Evolutionary conservation across 768 basidiomycete genomes (phyloP).

Genomic region (Tylopilus balloui): DNA sequence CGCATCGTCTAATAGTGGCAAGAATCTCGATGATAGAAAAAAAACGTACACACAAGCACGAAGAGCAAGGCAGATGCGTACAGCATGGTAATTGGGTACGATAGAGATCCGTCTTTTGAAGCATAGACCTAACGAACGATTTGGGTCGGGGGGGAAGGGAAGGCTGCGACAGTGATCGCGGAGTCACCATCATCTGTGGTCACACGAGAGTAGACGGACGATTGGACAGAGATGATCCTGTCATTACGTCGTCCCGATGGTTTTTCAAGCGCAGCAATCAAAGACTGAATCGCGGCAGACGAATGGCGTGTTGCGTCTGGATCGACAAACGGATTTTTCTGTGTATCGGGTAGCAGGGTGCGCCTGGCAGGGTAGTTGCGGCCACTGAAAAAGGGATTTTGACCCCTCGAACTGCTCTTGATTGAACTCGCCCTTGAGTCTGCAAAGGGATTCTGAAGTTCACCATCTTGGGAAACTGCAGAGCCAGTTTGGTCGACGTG

Average conservation of each 20-base stretch:
- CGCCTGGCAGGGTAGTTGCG: slow-evolving; percentile 32
- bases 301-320: slow-evolving; percentile 18
- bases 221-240: slow-evolving; percentile 57
- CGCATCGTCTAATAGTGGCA: slow-evolving; percentile 4
- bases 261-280: slow-evolving; percentile 62
- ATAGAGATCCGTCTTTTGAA: neutral
- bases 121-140: slow-evolving; percentile 6
- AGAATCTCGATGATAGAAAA: slow-evolving; percentile 3
- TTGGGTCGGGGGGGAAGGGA: slow-evolving; percentile 30
- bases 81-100: slow-evolving; percentile 1
- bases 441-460: slow-evolving; percentile 26
- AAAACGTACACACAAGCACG: slow-evolving; percentile 16
- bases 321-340: slow-evolving; percentile 44
- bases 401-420: slow-evolving; percentile 10
- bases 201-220: slow-evolving; percentile 37
- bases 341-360: slow-evolving; percentile 12
- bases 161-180: slow-evolving; percentile 24
- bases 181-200: slow-evolving; percentile 26
- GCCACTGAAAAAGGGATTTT: slow-evolving; percentile 42
- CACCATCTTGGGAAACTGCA: neutral
- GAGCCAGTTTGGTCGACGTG: slow-evolving; percentile 32
- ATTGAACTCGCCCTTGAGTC: slow-evolving; percentile 15
- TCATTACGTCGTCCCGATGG: slow-evolving; percentile 42
- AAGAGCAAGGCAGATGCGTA: slow-evolving; percentile 8
- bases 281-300: slow-evolving; percentile 49